Evolutionary conservation across 192 early-diverging fungal species (phyloP).

Genomic region (Mortierella claussenii): DNA sequence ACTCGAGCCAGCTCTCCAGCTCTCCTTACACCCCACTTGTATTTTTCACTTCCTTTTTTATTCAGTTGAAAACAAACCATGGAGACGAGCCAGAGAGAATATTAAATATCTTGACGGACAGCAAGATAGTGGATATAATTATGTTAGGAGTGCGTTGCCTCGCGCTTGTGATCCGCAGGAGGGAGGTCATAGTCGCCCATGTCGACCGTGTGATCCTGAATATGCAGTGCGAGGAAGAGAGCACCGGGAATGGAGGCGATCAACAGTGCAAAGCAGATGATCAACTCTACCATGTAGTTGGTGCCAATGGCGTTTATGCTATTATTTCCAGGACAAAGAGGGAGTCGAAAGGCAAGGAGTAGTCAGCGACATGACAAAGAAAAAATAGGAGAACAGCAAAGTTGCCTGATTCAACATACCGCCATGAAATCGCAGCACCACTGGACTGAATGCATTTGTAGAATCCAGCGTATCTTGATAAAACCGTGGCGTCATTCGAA

Average conservation of each 20-base stretch:
- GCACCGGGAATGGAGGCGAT: conserved; percentile 23
- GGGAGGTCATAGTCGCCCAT: not conserved
- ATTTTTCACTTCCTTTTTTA: too few species aligned
- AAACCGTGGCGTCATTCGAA: conserved; percentile 77
- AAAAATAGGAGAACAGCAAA: not conserved
- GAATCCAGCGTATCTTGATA: conserved; percentile 80
- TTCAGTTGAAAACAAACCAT: too few species aligned
- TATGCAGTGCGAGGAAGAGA: conserved; percentile 5
- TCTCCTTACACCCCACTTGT: too few species aligned
- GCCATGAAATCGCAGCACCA: conserved; percentile 71
- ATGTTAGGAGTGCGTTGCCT: too few species aligned
- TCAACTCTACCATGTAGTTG: conserved; percentile 17
- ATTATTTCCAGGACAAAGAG: not conserved
- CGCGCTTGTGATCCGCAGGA: too few species aligned
- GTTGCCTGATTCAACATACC: not conserved
- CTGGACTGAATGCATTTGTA: conserved; percentile 90
- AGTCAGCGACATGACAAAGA: too few species aligned
- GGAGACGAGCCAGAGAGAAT: too few species aligned
- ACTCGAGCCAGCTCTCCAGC: too few species aligned
- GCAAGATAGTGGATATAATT: too few species aligned
- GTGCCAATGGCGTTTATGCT: conserved; percentile 64
- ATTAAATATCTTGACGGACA: too few species aligned
- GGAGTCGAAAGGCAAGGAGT: not conserved
- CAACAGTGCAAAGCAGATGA: conserved; percentile 37
- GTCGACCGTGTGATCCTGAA: conserved; percentile 20